Evolutionary conservation across 768 basidiomycete species (phyloP).

Genomic region (Chalciporus chontae): DNA sequence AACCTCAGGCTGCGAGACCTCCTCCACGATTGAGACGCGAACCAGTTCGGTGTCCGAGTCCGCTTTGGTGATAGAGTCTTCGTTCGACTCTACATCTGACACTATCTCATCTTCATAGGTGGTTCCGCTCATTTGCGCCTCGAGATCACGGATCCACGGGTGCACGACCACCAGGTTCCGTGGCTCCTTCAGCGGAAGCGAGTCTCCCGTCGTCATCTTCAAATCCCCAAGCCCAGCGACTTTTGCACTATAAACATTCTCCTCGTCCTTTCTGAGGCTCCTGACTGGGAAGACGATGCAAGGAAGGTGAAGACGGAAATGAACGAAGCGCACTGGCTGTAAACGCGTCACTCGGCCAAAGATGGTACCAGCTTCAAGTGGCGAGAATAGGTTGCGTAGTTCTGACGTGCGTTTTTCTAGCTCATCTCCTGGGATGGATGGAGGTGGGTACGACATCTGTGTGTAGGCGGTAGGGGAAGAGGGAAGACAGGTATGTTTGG

Average conservation of each 20-base stretch:
- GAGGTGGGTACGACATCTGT: neutral
- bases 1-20: neutral
- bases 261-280: conserved; percentile 1
- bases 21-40: conserved; percentile 3
- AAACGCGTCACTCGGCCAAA: neutral
- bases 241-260: conserved; percentile 4
- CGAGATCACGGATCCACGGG: conserved; percentile 9
- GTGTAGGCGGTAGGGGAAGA: neutral
- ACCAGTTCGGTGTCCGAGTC: conserved; percentile 1
- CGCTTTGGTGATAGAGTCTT: conserved; percentile 6
- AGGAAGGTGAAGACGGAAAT: neutral
- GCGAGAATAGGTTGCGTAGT: neutral
- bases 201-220: conserved; percentile 3
- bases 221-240: conserved; percentile 8
- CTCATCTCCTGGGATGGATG: neutral
- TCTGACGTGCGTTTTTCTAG: neutral
- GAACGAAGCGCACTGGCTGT: neutral
- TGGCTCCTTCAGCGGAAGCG: conserved; percentile 1
- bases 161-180: conserved; percentile 8
- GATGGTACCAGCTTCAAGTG: neutral
- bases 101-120: conserved; percentile 9
- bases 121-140: neutral
- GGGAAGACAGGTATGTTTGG: neutral
- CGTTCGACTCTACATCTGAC: conserved; percentile 2
- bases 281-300: conserved; percentile 10